These are phyloP conservation scores for Melaleuca quinquenervia DNA, from an alignment of 345 rosid species.

Conservation along the genomic window DNA sequence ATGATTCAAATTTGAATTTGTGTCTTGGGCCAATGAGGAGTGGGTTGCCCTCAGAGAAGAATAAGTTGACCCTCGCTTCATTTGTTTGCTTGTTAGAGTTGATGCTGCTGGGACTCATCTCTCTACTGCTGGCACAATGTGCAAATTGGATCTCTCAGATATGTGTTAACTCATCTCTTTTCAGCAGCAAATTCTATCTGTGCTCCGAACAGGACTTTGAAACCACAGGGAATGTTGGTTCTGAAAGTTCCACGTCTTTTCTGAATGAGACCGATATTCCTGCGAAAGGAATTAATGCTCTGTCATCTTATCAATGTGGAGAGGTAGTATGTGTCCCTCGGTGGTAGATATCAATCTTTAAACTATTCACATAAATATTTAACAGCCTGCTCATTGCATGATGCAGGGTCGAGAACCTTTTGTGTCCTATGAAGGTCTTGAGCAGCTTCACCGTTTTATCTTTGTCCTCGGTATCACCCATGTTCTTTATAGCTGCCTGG, in stretches of 20 bases:
- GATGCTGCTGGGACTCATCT: conserved; percentile 97
- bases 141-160: conserved; percentile 87
- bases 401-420: conserved; percentile 86
- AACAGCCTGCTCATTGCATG: neutral
- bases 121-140: conserved; percentile 83
- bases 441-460: conserved; percentile 82
- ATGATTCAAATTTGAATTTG: neutral
- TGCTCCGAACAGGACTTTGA: conserved; percentile 66
- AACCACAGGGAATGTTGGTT: conserved; percentile 14
- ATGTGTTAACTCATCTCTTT: conserved; percentile 78
- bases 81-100: conserved; percentile 38
- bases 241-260: conserved; percentile 26
- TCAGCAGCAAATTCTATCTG: conserved; percentile 68
- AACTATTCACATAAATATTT: neutral
- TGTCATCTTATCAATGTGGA: conserved; percentile 53
- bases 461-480: conserved; percentile 90
- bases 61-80: conserved; percentile 1
- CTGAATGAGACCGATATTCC: conserved; percentile 37
- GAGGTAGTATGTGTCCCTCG: conserved; percentile 26
- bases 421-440: conserved; percentile 73
- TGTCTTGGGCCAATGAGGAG: neutral
- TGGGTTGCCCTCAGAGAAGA: neutral
- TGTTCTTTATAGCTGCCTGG: conserved; percentile 76
- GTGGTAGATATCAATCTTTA: neutral
- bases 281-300: conserved; percentile 35